phyloP scores from a whole-genome alignment of 768 basidiomycete species.

The Scleroderma bovista region DNA sequence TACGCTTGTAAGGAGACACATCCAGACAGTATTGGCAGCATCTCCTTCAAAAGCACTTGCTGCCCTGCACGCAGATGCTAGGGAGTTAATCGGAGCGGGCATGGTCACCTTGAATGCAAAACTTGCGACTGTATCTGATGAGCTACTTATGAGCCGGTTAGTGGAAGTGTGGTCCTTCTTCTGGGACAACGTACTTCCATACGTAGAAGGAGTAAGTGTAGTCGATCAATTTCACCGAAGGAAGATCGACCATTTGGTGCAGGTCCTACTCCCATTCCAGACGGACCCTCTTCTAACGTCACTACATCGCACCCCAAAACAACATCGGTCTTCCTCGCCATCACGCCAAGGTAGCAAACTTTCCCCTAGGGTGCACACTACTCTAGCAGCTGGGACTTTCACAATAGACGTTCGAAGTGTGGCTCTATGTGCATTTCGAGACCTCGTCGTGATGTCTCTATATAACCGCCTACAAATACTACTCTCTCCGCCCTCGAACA shows the following conservation, averaged over 20 bases:
- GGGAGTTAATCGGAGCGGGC: constrained; percentile 78
- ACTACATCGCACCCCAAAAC: constrained; percentile 58
- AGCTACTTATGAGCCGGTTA: constrained; percentile 67
- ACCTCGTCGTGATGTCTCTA: constrained; percentile 69
- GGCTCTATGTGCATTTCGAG: constrained; percentile 76
- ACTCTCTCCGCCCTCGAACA: constrained; percentile 47
- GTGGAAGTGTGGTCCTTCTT: constrained; percentile 93
- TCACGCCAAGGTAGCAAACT: constrained; percentile 45
- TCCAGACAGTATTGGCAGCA: constrained; percentile 65
- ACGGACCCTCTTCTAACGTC: constrained; percentile 61
- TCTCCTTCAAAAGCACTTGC: constrained; percentile 70
- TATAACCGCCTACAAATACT: constrained; percentile 50
- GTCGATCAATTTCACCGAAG: neutral
- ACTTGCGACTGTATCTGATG: constrained; percentile 70
- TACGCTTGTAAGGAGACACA: constrained; percentile 70
- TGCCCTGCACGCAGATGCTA: constrained; percentile 70
- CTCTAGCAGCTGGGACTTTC: constrained; percentile 31
- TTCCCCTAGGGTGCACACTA: constrained; percentile 20
- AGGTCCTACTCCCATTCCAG: constrained; percentile 59
- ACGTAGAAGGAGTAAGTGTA: constrained; percentile 73
- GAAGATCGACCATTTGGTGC: constrained; percentile 17
- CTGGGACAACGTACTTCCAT: constrained; percentile 84
- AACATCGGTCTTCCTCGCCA: constrained; percentile 48
- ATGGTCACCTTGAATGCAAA: constrained; percentile 93
- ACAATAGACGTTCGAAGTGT: constrained; percentile 78